Conservation (phyloP, 2,329 filamentous ascomycete species). For the Fusarium algeriense region DNA sequence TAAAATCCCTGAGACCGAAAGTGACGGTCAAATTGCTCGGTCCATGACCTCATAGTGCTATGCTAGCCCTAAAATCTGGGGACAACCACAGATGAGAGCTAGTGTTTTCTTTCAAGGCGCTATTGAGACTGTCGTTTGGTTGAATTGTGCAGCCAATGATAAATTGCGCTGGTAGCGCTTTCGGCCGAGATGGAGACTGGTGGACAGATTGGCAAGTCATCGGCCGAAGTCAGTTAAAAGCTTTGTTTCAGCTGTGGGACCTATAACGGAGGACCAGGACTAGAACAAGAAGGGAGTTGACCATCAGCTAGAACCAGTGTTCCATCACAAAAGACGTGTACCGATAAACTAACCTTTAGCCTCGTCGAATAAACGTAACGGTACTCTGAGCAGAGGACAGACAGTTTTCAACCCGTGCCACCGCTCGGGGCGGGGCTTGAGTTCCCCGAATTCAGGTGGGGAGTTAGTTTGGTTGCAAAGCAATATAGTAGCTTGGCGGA, state of each 20-base stretch:
- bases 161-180: not conserved
- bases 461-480: conserved; percentile 1
- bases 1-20: conserved; percentile 3
- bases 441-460: conserved; percentile 30
- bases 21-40: conserved; percentile 20
- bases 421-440: conserved; percentile 36
- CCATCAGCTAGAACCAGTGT: conserved; percentile 7
- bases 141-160: conserved; percentile 30
- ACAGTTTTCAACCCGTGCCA: conserved; percentile 20
- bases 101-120: conserved; percentile 19
- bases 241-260: conserved; percentile 36
- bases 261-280: conserved; percentile 30
- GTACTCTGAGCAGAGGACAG: conserved; percentile 5
- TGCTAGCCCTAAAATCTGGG: conserved; percentile 42
- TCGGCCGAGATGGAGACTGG: conserved; percentile 37
- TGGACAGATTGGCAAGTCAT: conserved; percentile 21
- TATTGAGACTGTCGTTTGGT: conserved; percentile 10
- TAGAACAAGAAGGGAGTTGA: conserved; percentile 39
- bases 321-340: not conserved
- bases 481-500: conserved; percentile 14
- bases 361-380: not conserved
- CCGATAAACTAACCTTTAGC: conserved; percentile 1
- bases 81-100: conserved; percentile 25
- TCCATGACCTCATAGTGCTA: conserved; percentile 43
- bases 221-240: conserved; percentile 23